Percentiles rank a stretch among this genome's conserved stretches.
Evolutionary conservation across 805 yeast species (phyloP).

Genomic region (Saccharomycodes ludwigii): DNA sequence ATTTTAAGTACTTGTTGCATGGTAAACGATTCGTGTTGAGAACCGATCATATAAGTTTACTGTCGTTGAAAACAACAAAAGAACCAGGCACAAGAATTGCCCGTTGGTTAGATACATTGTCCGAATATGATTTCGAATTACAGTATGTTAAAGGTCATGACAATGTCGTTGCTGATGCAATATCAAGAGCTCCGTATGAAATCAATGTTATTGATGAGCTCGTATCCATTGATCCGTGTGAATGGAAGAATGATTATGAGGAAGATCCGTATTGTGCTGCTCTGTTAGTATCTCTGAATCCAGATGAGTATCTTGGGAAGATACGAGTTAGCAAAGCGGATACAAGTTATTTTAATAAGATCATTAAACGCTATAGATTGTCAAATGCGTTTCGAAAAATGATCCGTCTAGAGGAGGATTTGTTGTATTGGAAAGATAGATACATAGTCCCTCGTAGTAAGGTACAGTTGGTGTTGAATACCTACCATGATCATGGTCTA

Average conservation of each 20-base stretch:
- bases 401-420: no score
- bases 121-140: slow-evolving; percentile 8
- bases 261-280: slow-evolving; percentile 5
- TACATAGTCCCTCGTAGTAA: background rate
- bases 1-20: slow-evolving; percentile 8
- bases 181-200: slow-evolving; percentile 6
- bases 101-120: slow-evolving; percentile 7
- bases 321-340: background rate
- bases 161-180: slow-evolving; percentile 10
- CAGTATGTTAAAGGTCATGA: slow-evolving; percentile 7
- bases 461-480: background rate
- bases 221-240: slow-evolving; percentile 2
- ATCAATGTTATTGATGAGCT: background rate
- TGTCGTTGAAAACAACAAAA: slow-evolving; percentile 4
- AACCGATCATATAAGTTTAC: slow-evolving; percentile 7
- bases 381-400: slow-evolving; percentile 2
- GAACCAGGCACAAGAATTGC: slow-evolving; percentile 7
- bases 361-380: background rate
- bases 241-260: slow-evolving; percentile 3
- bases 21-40: slow-evolving; percentile 6
- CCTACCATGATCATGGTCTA: slow-evolving; percentile 5
- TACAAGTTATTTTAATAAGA: background rate
- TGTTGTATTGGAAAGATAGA: background rate
- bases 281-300: no score
- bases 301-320: no score